These are phyloP conservation scores for Saccharomycopsis hybrid DNA, from an alignment of 1,139 yeast genomes.

Conservation along the genomic window DNA sequence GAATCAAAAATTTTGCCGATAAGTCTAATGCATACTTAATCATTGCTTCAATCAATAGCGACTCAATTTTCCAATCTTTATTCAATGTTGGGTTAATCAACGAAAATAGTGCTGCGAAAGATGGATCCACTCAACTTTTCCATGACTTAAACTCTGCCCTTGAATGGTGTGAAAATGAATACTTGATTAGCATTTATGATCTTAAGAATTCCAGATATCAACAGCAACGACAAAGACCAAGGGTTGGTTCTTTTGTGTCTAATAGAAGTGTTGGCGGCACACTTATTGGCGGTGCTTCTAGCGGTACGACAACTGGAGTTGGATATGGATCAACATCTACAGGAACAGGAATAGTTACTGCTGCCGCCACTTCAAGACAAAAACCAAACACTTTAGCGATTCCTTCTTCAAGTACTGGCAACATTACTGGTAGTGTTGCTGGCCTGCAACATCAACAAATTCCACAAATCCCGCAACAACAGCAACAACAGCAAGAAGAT, in stretches of 20 bases:
- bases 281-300: conserved; percentile 11
- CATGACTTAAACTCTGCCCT: conserved; percentile 77
- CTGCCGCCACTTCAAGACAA: conserved; percentile 25
- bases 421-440: too few relatives aligned
- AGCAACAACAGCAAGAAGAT: conserved; percentile 13
- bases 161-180: conserved; percentile 95
- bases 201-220: conserved; percentile 23
- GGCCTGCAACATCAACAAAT: too few relatives aligned
- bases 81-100: conserved; percentile 69
- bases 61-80: conserved; percentile 55
- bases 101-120: conserved; percentile 31
- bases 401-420: not conserved
- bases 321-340: conserved; percentile 21
- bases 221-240: conserved; percentile 23
- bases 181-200: conserved; percentile 59
- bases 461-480: too few relatives aligned
- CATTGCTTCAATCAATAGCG: conserved; percentile 71
- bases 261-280: not conserved
- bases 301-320: conserved; percentile 5
- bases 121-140: conserved; percentile 49
- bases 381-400: conserved; percentile 20
- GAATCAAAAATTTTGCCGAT: conserved; percentile 72
- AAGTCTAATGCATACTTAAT: conserved; percentile 67
- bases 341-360: too few relatives aligned
- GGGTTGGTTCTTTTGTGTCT: conserved; percentile 1